Base-by-base conservation (phyloP, 2,329 filamentous ascomycete genomes). In the Arthrobotrys pseudoclavata region DNA sequence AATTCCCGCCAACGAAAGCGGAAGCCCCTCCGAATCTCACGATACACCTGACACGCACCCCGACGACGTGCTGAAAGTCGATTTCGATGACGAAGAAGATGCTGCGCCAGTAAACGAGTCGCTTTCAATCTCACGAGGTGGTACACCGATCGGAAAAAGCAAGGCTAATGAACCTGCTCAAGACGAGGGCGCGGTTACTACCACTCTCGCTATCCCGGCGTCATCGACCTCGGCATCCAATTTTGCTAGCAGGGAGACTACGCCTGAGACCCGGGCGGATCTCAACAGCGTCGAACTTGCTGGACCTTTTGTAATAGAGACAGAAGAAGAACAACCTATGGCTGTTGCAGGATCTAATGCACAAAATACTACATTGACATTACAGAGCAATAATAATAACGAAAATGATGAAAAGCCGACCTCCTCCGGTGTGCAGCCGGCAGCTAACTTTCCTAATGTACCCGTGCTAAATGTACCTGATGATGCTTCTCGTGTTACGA, bases 301-400 rank as follows among this genome's bases (percentile, higher is more conserved):
- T 62, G 74, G 74, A 24, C 75, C 75, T 52, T 79, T 79, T 74
- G 75, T 79, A 74, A 79, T 79, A 63, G 75, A 79, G 31, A 64
- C 71, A 79, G 75, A 79, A 63, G 74, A 77, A 62, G 67, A 71
- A 29, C 74, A 68, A 50, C 53, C 67, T 45, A 42, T 71, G 52
- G 40, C 42, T 71, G 26, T 63, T 60, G 62, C 74, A 37, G 57
- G 53, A 40, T 67, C 53, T 71, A 64, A 71, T 71, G 53, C 74
- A 45, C 74, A 77, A 31, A 71, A 70, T 61, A 50, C 74, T 62
- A 77, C 74, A 1, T 77, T 77, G 50, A 77, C 74, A 29, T 77
- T 71, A 40, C 74, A 77, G 70, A 69, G 70, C 57, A 77, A 63
- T 47, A 61, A 62, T 70, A 69, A 55, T 55, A 70, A 48, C 40